Evolutionary conservation across 495 filamentous ascomycete species (phyloP).

Genomic region (Talaromyces thailandensis): DNA sequence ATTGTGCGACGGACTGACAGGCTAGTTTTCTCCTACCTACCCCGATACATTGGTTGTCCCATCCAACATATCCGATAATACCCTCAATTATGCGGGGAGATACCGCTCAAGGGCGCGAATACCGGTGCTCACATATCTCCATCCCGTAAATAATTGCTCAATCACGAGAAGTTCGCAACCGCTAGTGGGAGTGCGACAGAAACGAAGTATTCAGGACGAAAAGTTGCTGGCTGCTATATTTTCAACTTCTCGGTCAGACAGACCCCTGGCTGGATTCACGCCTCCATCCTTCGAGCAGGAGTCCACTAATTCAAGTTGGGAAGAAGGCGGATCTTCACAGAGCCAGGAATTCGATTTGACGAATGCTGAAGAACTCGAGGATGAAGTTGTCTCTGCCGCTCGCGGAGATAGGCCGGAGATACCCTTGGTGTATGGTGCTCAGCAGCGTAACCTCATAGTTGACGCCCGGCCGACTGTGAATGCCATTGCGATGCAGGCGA

Average conservation of each 20-base stretch:
- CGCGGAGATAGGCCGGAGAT: slow-evolving; percentile 30
- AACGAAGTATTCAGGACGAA: slow-evolving; percentile 93
- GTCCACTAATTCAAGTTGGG: slow-evolving; percentile 48
- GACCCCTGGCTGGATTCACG: slow-evolving; percentile 35
- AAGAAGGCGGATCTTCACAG: slow-evolving; percentile 34
- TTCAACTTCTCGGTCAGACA: slow-evolving; percentile 52
- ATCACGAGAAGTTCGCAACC: slow-evolving; percentile 95
- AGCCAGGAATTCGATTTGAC: slow-evolving; percentile 34
- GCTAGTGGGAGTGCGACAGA: slow-evolving; percentile 74
- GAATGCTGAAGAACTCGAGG: slow-evolving; percentile 61
- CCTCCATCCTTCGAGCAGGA: slow-evolving; percentile 39
- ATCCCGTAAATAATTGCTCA: slow-evolving; percentile 93
- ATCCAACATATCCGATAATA: slow-evolving; percentile 85
- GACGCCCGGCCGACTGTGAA: slow-evolving; percentile 95
- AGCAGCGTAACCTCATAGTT: slow-evolving; percentile 91
- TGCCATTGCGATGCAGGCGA: slow-evolving; percentile 89
- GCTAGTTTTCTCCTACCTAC: slow-evolving; percentile 89
- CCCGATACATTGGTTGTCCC: slow-evolving; percentile 79
- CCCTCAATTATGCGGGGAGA: slow-evolving; percentile 83
- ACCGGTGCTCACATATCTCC: slow-evolving; percentile 83
- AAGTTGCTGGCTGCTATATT: slow-evolving; percentile 90
- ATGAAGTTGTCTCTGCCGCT: slow-evolving; percentile 53
- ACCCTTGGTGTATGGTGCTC: slow-evolving; percentile 76
- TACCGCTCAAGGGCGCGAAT: slow-evolving; percentile 85
- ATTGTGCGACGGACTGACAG: slow-evolving; percentile 15